These are phyloP conservation scores for Xylaria scruposa DNA, from an alignment of 495 filamentous ascomycete genomes.

Conservation along the genomic window DNA sequence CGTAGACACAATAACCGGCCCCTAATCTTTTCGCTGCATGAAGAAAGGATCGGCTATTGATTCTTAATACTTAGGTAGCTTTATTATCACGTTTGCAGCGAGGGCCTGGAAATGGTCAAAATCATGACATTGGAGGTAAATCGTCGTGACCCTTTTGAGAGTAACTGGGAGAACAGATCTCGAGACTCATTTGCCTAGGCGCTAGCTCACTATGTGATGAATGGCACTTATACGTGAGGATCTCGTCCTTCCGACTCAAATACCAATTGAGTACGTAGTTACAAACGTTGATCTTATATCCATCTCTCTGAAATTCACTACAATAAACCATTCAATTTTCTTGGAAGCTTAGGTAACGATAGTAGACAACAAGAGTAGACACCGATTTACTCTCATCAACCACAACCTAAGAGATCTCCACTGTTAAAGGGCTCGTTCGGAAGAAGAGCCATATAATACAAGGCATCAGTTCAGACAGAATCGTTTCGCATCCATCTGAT, in stretches of 20 bases:
- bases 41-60: not conserved
- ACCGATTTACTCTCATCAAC: not conserved
- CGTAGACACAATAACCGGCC: no score
- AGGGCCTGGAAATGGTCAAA: not conserved
- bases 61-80: not conserved
- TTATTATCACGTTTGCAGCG: not conserved
- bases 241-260: not conserved
- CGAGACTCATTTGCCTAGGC: not conserved
- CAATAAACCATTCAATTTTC: not conserved
- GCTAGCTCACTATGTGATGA: not conserved
- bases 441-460: not conserved
- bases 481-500: not conserved
- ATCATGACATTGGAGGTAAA: not conserved
- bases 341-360: not conserved
- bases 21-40: not conserved
- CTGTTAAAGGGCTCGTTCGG: not conserved
- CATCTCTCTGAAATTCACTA: not conserved
- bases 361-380: not conserved
- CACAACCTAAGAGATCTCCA: not conserved
- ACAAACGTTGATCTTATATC: no score
- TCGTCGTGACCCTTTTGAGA: not conserved
- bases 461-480: not conserved
- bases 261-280: not conserved
- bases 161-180: not conserved
- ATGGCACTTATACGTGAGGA: not conserved